Evolutionary conservation across 352 stramenopile genomes (phyloP), one percentile per base, ranked within the genome.

Genomic region (Thalassiosira livingstoniorum): DNA sequence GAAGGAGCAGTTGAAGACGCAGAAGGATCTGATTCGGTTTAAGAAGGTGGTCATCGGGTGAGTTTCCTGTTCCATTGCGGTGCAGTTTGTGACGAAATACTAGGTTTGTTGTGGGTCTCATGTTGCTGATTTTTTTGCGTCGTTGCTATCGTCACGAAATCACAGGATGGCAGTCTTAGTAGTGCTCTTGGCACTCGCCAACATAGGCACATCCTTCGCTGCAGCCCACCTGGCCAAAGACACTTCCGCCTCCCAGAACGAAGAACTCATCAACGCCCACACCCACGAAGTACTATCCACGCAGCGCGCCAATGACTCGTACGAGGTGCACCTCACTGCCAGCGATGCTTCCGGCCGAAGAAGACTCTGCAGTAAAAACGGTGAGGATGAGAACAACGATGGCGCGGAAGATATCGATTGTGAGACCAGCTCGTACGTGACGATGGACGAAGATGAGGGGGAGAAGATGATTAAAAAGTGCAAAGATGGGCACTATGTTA

Each of bases 191-290:
- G 68, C 80, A 11, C 27, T 88, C 5, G 43, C 45, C n/a, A 90
- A 90, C 68, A 60, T 90, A 54, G 84, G 72, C 45, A 87, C 84
- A 11, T 75, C 60, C 55, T 86, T 90, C 68, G 84, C 80, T 2
- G 80, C 80, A 21, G 80, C 84, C 2, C 63, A 34, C n/a, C 43
- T 90, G 23, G 68, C 69, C 34, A 87, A 90, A 64, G 84, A 90
- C 60, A 84, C 74, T 11, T 47, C 45, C 29, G 25, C 74, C 32
- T 63, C 34, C 37, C 25, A 34, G 21, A 60, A 32, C 4, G 71
- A n/a, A 0, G 43, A 45, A 47, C 37, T 78, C n/a, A 53, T 64
- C 2, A 39, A 78, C 39, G 62, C 58, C 34, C 1, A 68, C 7
- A 69, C 57, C 10, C 15, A 35, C 5, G 37, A 78, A 35, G 55